Evolutionary conservation across 345 rosid genomes (phyloP).

Genomic region (Raphanus raphanistrum): DNA sequence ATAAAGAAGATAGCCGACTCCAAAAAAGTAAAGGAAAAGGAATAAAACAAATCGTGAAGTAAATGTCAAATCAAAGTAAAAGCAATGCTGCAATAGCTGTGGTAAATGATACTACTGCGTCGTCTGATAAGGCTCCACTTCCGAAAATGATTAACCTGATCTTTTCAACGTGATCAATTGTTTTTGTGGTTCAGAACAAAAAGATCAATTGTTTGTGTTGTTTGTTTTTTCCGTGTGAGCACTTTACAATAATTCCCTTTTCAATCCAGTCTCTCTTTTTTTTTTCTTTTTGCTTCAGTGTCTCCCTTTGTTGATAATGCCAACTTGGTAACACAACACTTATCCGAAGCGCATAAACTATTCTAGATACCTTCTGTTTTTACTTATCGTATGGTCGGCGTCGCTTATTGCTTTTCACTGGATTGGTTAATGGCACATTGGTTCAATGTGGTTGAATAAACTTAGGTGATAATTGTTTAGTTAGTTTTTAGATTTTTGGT

Average conservation of each 20-base stretch:
- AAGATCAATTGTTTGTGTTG: slow-evolving; percentile 14
- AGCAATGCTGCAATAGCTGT: slow-evolving; percentile 4
- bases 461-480: not conserved
- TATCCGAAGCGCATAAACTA: no score
- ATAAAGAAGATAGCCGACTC: slow-evolving; percentile 13
- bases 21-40: not conserved
- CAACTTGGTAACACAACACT: not conserved
- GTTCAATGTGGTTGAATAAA: not conserved
- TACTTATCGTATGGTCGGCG: not conserved
- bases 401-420: not conserved
- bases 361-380: no score
- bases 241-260: not conserved
- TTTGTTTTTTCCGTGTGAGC: not conserved
- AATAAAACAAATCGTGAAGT: slow-evolving; percentile 34
- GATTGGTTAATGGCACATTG: not conserved
- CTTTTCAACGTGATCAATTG: slow-evolving; percentile 30
- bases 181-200: not conserved
- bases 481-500: no score
- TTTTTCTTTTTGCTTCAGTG: no score
- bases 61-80: slow-evolving; percentile 35
- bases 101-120: slow-evolving; percentile 25
- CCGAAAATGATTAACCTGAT: not conserved
- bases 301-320: not conserved
- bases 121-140: slow-evolving; percentile 28
- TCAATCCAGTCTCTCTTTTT: no score